These are phyloP conservation scores for Salvia splendens DNA, from an alignment of 257 asterid species.

Conservation along the genomic window DNA sequence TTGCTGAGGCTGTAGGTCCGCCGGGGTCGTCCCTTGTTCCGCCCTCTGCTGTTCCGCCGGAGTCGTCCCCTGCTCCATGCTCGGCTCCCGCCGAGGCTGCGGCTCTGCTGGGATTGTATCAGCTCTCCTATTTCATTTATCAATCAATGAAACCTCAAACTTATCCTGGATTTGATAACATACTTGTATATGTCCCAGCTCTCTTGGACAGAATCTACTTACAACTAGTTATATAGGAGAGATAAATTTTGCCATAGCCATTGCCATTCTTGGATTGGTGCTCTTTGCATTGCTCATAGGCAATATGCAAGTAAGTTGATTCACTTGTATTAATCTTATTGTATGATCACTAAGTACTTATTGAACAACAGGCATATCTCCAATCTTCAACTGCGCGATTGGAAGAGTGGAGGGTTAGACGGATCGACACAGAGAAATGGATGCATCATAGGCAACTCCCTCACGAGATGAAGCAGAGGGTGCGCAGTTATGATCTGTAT, in stretches of 20 bases:
- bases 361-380: conserved; percentile 45
- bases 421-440: conserved; percentile 71
- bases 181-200: conserved; percentile 46
- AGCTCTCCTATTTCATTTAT: no score
- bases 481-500: conserved; percentile 53
- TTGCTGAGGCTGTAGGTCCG: no score
- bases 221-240: conserved; percentile 64
- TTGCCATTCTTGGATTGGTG: conserved; percentile 67
- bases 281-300: conserved; percentile 74
- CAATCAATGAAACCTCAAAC: no score
- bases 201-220: conserved; percentile 63
- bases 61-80: no score
- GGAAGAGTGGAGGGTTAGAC: conserved; percentile 75
- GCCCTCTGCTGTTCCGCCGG: no score
- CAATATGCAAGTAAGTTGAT: conserved; percentile 65
- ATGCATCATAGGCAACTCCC: conserved; percentile 77
- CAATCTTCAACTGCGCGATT: conserved; percentile 59
- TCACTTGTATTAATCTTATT: neutral
- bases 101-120: no score
- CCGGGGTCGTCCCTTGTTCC: no score
- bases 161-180: no score
- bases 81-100: no score
- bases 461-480: conserved; percentile 52
- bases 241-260: conserved; percentile 55
- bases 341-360: no score